phyloP scores from a whole-genome alignment of 2,329 filamentous ascomycete species.

The Rachicladosporium sp. region DNA sequence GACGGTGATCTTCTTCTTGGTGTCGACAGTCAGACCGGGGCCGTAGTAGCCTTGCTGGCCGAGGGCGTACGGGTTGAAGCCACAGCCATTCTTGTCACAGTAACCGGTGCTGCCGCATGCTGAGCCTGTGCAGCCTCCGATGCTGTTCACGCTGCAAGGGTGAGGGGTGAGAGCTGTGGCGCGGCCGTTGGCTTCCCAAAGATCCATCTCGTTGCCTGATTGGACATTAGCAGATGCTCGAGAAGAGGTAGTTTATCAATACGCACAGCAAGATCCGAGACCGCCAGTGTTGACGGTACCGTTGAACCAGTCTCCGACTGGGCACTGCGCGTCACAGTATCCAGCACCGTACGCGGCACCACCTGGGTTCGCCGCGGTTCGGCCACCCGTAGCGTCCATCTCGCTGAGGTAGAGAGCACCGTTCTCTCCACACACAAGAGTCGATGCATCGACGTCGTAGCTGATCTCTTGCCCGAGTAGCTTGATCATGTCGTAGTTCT shows the following conservation, averaged over 20 bases:
- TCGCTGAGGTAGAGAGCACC: constrained; percentile 55
- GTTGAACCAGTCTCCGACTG: constrained; percentile 2
- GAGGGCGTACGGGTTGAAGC: constrained; percentile 56
- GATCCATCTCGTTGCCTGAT: constrained; percentile 47
- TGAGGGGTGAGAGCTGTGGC: constrained; percentile 54
- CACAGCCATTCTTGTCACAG: constrained; percentile 57
- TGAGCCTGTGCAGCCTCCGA: constrained; percentile 36
- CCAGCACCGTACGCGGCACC: constrained; percentile 45
- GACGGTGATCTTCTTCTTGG: constrained; percentile 47
- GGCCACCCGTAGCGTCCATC: constrained; percentile 50
- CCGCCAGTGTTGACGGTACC: constrained; percentile 33
- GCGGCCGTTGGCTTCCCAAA: constrained; percentile 57
- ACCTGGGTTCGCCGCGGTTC: constrained; percentile 28
- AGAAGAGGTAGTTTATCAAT: too few species aligned
- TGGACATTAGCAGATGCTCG: constrained; percentile 16
- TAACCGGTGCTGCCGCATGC: constrained; percentile 48
- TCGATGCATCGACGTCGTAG: constrained; percentile 58
- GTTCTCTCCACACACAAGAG: constrained; percentile 56
- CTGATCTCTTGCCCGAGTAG: constrained; percentile 55
- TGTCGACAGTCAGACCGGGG: constrained; percentile 39
- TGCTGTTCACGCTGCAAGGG: constrained; percentile 41
- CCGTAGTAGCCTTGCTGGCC: constrained; percentile 52
- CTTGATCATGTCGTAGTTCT: constrained; percentile 51
- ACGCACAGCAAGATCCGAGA: constrained; percentile 40
- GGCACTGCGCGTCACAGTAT: constrained; percentile 39